Evolutionary conservation across 352 stramenopile species (phyloP), one percentile per base, ranked within the genome.

Genomic region (Saprolegnia parasitica): DNA sequence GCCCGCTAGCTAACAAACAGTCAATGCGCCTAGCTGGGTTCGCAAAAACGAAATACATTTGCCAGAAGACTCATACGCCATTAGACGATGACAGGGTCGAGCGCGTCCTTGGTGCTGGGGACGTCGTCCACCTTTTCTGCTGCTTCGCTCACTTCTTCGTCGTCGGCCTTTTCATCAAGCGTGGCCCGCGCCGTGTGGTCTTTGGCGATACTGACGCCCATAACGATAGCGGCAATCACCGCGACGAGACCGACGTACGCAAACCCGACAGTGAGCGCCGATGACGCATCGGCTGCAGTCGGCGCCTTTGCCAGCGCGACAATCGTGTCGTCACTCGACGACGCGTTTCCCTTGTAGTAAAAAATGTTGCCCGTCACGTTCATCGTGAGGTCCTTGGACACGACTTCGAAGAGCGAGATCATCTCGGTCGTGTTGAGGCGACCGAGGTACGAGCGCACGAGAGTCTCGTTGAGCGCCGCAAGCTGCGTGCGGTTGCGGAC

Each of bases 351-450:
- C 46, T 52, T 52, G 46, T 52, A 52, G 46, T 20, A 52, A 52
- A 52, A 52, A 52, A 52, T 52, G 21, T 52, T 52, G 46, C 21
- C 46, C 18, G 46, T 52, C 18, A 52, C 21, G 46, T 52, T 52
- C 18, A 20, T 20, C 46, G 46, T 52, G 46, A 52, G 46, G 18
- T 52, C 46, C 21, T 52, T 52, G 18, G 18, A 21, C 18, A 52
- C 46, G 21, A 21, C 21, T 21, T 52, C 46, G 21, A 52, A 52
- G 46, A 52, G 46, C 21, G 46, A 20, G 21, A 52, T 20, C 18
- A 52, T 18, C 21, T 52, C 46, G 21, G 46, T 52, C 18, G 18
- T 52, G 21, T 52, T 52, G 21, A 52, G 46, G 21, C 46, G 46
- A 20, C 46, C 46, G 18, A 52, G 21, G 21, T 52, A 20, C 21